Percentiles rank a stretch among this genome's conserved stretches.
These are phyloP conservation scores for Durotheca rogersii DNA, from an alignment of 495 filamentous ascomycete genomes.

Conservation along the genomic window DNA sequence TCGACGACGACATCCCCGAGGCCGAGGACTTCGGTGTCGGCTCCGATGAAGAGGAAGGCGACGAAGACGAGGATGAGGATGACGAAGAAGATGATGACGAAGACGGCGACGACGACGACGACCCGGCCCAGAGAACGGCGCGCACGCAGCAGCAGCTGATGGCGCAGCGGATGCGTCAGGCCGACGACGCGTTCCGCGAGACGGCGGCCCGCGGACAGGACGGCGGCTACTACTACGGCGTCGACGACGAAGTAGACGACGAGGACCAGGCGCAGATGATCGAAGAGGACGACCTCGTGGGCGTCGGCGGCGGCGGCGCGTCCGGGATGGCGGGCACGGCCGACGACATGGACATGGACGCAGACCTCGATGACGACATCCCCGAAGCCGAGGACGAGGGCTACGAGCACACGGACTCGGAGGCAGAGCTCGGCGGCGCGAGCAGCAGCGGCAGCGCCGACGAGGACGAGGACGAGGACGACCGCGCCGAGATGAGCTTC, in stretches of 20 bases:
- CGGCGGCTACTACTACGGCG: conserved; percentile 41
- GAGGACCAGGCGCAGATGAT: conserved; percentile 51
- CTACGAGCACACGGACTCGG: conserved; percentile 84
- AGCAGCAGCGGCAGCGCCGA: conserved; percentile 48
- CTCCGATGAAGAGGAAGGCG: conserved; percentile 47
- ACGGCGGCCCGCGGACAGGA: conserved; percentile 49
- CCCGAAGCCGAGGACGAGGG: conserved; percentile 60
- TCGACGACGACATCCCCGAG: conserved; percentile 69
- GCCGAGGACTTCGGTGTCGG: conserved; percentile 54
- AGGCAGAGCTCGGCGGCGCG: conserved; percentile 55
- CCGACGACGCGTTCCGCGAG: conserved; percentile 48
- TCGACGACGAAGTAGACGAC: conserved; percentile 47
- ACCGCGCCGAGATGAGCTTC: conserved; percentile 37
- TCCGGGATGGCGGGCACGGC: conserved; percentile 8
- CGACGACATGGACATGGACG: conserved; percentile 56
- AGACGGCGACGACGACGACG: conserved; percentile 39
- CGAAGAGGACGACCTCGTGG: conserved; percentile 54
- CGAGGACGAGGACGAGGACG: no score
- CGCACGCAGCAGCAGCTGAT: conserved; percentile 41
- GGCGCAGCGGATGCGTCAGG: conserved; percentile 45
- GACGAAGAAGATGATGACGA: conserved; percentile 37
- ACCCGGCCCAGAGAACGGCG: conserved; percentile 33
- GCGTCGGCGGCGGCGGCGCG: conserved; percentile 20
- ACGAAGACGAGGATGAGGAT: conserved; percentile 38
- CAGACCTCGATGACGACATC: conserved; percentile 65